Evolutionary conservation across 2,329 filamentous ascomycete species (phyloP).

Genomic region (Hypoxylon sp.): DNA sequence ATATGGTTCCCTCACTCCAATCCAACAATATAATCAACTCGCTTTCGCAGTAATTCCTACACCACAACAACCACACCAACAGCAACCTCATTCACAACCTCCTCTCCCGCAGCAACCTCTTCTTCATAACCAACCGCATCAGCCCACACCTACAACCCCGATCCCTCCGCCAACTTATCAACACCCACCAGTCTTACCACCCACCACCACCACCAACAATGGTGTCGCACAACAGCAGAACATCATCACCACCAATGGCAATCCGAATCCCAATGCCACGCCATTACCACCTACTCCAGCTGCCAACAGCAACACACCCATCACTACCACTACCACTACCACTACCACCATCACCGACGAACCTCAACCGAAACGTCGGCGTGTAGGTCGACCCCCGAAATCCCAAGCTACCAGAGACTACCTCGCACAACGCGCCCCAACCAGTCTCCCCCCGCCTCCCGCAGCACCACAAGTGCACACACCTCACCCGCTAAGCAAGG

Average conservation of each 20-base stretch:
- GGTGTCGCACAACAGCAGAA: conserved; percentile 28
- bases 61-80: conserved; percentile 15
- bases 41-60: conserved; percentile 24
- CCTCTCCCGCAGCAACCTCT: conserved; percentile 15
- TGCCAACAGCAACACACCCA: not conserved
- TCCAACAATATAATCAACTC: conserved; percentile 48
- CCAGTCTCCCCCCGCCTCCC: conserved; percentile 17
- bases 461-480: conserved; percentile 34
- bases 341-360: not conserved
- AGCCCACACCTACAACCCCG: conserved; percentile 10
- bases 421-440: conserved; percentile 12
- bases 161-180: conserved; percentile 20
- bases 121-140: conserved; percentile 25
- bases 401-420: conserved; percentile 24
- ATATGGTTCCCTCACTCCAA: conserved; percentile 43
- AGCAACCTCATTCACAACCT: conserved; percentile 10
- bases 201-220: conserved; percentile 13
- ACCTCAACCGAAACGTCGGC: conserved; percentile 37
- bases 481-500: conserved; percentile 47
- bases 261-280: not conserved
- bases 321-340: not conserved
- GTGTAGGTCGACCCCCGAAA: conserved; percentile 38
- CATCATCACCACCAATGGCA: not conserved
- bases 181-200: conserved; percentile 19
- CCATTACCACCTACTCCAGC: conserved; percentile 7